A percentile compares a stretch with the other conserved stretches of the same genome.
Conservation (phyloP, 2,329 filamentous ascomycete species). For the Bipolaris gigantea region DNA sequence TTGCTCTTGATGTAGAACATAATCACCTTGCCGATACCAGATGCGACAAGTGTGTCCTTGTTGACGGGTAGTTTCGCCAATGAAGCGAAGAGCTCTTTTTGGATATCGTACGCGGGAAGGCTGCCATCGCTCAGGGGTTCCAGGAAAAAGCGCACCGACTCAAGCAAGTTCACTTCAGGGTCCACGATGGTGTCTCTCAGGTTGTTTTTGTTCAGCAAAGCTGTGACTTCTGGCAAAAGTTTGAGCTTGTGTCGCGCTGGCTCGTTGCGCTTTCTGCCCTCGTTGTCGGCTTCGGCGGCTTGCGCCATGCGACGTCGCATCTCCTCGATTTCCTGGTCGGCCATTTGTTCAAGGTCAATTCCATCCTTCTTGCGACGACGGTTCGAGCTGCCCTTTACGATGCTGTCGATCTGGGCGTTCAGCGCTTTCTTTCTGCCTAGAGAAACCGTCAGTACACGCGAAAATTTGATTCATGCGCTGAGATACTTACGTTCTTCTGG, state of each 20-base stretch:
- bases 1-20: conserved; percentile 97
- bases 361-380: conserved; percentile 79
- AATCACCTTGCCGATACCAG: conserved; percentile 93
- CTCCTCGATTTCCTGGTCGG: conserved; percentile 85
- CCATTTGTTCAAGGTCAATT: conserved; percentile 86
- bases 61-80: conserved; percentile 81
- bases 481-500: conserved; percentile 73
- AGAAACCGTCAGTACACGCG: conserved; percentile 14
- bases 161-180: conserved; percentile 91
- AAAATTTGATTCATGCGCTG: background rate
- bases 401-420: conserved; percentile 83
- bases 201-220: conserved; percentile 85
- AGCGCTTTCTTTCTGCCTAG: conserved; percentile 75
- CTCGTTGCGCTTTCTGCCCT: conserved; percentile 74
- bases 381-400: conserved; percentile 79
- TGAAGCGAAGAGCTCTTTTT: conserved; percentile 86
- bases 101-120: conserved; percentile 94
- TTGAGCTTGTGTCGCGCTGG: conserved; percentile 92
- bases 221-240: conserved; percentile 86
- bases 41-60: conserved; percentile 86
- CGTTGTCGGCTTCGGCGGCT: conserved; percentile 84
- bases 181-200: conserved; percentile 84
- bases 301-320: conserved; percentile 89
- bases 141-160: conserved; percentile 95
- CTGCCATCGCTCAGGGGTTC: conserved; percentile 94